Percentiles rank a stretch among this genome's conserved stretches.
Conservation (phyloP, 345 rosid species). For the Erucastrum elatum region DNA sequence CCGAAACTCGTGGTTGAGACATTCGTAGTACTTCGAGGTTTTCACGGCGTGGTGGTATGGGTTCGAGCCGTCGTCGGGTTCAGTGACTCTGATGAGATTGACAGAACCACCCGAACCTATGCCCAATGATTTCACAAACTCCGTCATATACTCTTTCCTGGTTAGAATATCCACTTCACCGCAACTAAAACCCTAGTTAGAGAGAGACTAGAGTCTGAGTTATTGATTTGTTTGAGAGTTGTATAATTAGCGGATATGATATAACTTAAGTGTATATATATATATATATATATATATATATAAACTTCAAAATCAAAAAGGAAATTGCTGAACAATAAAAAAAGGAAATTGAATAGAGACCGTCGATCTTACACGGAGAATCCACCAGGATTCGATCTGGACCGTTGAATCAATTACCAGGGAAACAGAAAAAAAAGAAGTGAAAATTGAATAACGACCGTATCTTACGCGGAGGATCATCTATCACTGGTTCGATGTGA, state of each 20-base stretch:
- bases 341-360: background rate
- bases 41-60: background rate
- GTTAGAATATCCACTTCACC: background rate
- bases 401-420: background rate
- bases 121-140: constrained; percentile 23
- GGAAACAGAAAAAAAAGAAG: background rate
- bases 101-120: constrained; percentile 23
- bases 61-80: background rate
- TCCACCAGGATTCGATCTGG: background rate
- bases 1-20: background rate
- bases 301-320: background rate
- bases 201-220: background rate
- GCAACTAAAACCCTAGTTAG: constrained; percentile 15
- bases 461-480: background rate
- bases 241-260: background rate
- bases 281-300: no score
- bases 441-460: background rate
- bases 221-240: constrained; percentile 4
- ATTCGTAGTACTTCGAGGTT: background rate
- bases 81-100: constrained; percentile 4
- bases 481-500: no score
- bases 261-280: no score
- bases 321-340: background rate
- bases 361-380: background rate
- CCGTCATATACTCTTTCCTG: background rate